Evolutionary conservation across 305 asterid genomes (phyloP), one percentile per base, ranked within the genome.

Genomic region (Fraxinus albicans): DNA sequence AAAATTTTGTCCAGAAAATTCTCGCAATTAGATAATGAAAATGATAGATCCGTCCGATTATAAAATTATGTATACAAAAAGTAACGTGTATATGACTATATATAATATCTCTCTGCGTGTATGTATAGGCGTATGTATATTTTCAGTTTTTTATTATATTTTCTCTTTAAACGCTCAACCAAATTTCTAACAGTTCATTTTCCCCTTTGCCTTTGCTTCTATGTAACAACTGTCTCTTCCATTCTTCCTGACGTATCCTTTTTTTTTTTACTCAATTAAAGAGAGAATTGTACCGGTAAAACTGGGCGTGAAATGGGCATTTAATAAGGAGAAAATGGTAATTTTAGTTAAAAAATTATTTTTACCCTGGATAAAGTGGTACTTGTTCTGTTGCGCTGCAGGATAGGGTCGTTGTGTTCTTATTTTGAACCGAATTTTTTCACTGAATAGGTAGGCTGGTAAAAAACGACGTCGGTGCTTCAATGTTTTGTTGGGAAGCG

Each of bases 161-260:
- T 67, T 67, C 2, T 67, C 34, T 8, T 3, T 8, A 65, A 8
- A 75, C 87, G 81, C 84, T 78, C 79, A 33, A 85, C 82, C 82
- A 78, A 69, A 73, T 77, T 82, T 50, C 63, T 84, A 85, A 88
- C 81, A 90, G 55, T 86, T 83, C 86, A 69, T 78, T 58, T 50
- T 78, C 72, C 87, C 50, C 84, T 44, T 42, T 73, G 69, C 3
- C 74, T 84, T 77, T 84, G 58, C 80, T 82, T 76, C 65, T 78
- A 69, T 79, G 83, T 47, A 58, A 40, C 72, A 83, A 69, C 78
- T 80, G 80, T 82, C 76, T 38, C 7, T 63, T 34, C 29, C 9
- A 38, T 21, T 55, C 75, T 70, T 15, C 4, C 23, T 82, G 78
- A 90, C 92, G 91, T 89, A 90, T 79, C 86, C 19, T 36, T 72